These are phyloP conservation scores for Kazachstania kunashirensis DNA, from an alignment of 805 yeast species.

Conservation along the genomic window DNA sequence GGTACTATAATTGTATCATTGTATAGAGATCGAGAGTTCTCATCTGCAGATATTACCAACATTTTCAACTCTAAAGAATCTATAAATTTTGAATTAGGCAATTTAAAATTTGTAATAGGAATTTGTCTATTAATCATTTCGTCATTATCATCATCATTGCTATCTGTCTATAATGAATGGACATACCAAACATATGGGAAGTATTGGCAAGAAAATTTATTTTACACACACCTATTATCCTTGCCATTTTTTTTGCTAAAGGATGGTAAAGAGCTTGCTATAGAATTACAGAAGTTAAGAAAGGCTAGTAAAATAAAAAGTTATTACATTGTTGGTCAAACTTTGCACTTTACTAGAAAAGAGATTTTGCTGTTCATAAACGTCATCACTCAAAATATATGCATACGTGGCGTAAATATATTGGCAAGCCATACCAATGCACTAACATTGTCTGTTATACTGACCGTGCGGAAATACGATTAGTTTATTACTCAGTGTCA, in stretches of 20 bases:
- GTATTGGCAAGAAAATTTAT: conserved; percentile 57
- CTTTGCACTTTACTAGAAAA: conserved; percentile 7
- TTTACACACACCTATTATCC: conserved; percentile 48
- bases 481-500: conserved; percentile 48
- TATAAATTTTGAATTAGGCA: too few species aligned
- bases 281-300: conserved; percentile 24
- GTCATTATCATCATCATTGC: conserved; percentile 41
- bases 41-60: conserved; percentile 5
- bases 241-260: conserved; percentile 41
- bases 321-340: conserved; percentile 8
- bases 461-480: conserved; percentile 53
- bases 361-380: conserved; percentile 33
- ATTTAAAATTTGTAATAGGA: conserved; percentile 17
- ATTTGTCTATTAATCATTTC: conserved; percentile 32
- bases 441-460: conserved; percentile 50
- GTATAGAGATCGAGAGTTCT: conserved; percentile 25
- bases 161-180: conserved; percentile 49
- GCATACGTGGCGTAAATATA: conserved; percentile 60
- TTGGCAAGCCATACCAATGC: conserved; percentile 52
- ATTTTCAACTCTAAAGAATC: not conserved
- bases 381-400: conserved; percentile 45
- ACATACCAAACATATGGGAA: conserved; percentile 42
- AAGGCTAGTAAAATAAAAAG: conserved; percentile 6
- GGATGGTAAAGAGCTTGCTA: conserved; percentile 26
- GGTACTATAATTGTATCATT: conserved; percentile 44